Base-by-base conservation (phyloP, 306 rosid species). In the Hippophae tibetana region DNA sequence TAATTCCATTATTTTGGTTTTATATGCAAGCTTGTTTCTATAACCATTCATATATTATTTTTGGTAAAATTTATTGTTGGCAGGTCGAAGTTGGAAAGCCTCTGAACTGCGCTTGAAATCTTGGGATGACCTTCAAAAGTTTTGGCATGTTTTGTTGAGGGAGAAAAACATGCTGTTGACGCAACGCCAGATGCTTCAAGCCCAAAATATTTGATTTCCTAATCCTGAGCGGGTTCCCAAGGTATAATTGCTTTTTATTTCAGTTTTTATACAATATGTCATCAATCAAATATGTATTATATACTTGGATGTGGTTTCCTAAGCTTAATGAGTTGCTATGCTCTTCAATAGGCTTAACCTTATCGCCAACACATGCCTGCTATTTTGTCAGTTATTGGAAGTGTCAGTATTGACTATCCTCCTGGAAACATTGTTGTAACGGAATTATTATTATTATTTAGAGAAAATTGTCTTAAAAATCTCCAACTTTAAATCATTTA, bases 11-110 rank as follows among this genome's bases (percentile, higher is more conserved):
- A 10, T 5, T 10, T 38, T 25, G 51, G 42, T 23, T 57, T 5
- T 12, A 23, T 52, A 14, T 47, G 18, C 61, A 13, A 31, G 3
- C 54, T 43, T 18, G 25, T 44, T 55, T 45, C n/a, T 5, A 13
- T 13, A 48, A 26, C 41, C 45, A 5, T 51, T 40, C 8, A n/a
- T 42, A 23, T 7, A 13, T 23, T 3, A 27, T 18, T n/a, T 42
- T 69, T 46, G 56, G 18, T 5, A 59, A 67, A 47, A 63, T 55
- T 71, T 43, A 31, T 23, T 45, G 46, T 61, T 62, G 49, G 68
- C 75, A 93, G 97, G 95, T 77, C 86, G 97, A 54, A 48, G 99
- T 79, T 93, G 97, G 99, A 93, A 88, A 82, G 95, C 97, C 26
- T 62, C 78, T 50, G 99, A 93, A 66, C 64, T 93, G 68, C 90